Base-by-base conservation (phyloP, 2,329 filamentous ascomycete genomes). In the Chalara sp. region DNA sequence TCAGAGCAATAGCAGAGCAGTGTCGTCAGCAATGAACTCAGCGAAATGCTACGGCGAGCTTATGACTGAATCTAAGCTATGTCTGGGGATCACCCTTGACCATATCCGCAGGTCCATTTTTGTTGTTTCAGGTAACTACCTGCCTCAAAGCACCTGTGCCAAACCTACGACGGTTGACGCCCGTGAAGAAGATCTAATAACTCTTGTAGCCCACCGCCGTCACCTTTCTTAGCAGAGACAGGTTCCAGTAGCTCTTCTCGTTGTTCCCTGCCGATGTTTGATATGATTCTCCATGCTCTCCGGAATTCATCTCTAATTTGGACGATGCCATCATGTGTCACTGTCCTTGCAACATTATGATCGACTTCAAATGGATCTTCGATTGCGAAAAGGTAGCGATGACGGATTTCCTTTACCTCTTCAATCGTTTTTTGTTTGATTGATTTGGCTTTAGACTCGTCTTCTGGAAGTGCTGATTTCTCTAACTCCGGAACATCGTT, bases 291-390 rank as follows among this genome's bases (percentile, higher is more conserved):
- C 80, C 87, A 87, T 3, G 88, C 89, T 21, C 89, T 79, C 13
- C 88, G 78, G 62, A 95, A 93, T 68, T 96, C 89, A 60, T 93
- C 86, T 40, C 88, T 76, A 53, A 95, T 93, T 1, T 84, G 79
- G 1, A 88, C 84, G 56, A 95, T 88, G 2, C 89, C 89, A 53
- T 83, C 80, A 62, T 92, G 87, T 6, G 86, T 90, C 1, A 96
- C 89, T 0, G 89, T 95, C 46, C 89, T 76, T 3, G 87, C 91
- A 33, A 96, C 86, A 60, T 96, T 96, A 68, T 96, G 89, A 40
- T 89, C 84, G 2, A 83, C 70, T 70, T 96, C 89, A 62, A 96
- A 96, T 0, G 91, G 91, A 65, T 96, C 91, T 65, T 96, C 91
- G 53, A 96, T 91, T 32, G 89, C 88, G 58, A 96, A 87, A 5